Base-by-base conservation (phyloP, 2,329 filamentous ascomycete genomes). In the Neofusicoccum parvum region DNA sequence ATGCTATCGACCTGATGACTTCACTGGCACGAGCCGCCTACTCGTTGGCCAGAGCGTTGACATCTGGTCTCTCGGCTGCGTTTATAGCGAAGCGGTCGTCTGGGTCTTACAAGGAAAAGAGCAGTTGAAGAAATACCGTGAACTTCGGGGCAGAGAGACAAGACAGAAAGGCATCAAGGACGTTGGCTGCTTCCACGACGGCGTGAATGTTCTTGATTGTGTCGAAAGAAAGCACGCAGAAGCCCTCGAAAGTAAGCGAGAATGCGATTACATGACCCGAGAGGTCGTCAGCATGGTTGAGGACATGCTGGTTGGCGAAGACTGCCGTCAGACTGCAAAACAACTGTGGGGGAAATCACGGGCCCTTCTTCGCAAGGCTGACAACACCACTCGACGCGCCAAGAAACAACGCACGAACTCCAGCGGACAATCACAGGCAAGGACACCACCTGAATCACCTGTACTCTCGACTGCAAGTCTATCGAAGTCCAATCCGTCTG, bases 51-150 rank as follows among this genome's bases (percentile, higher is more conserved):
- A 74, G 39, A 68, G 53, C 3, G 78, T 76, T 5, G 80, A 81
- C 53, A 76, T 77, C 1, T 81, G 79, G 79, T 78, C 78, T 9
- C 41, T 73, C 1, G 72, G 71, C 1, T 73, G 71, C 43, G 64
- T 74, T 7, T 66, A 69, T n/a, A 71, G 71, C 36, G 69, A 71
- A 39, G 69, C 68, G 12, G 66, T 64, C 9, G 66, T 70, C 2
- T 75, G 73, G 73, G 62, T 68, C 5, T 65, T 71, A 2, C 54
- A 66, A 3, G 72, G 71, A 0, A 6, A 12, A 0, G 45, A 65
- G 6, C 70, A 68, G 1, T n/a, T 73, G 5, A 10, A 53, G 5
- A 32, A 70, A 1, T 74, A 72, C 46, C 49, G 45, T 6, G n/a
- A 27, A 27, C 27, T 27, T 5, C 27, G 27, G 27, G 27, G 27